Evolutionary conservation across 1,284 basidiomycete genomes (phyloP).

Genomic region (Ganoderma leucocontextum): DNA sequence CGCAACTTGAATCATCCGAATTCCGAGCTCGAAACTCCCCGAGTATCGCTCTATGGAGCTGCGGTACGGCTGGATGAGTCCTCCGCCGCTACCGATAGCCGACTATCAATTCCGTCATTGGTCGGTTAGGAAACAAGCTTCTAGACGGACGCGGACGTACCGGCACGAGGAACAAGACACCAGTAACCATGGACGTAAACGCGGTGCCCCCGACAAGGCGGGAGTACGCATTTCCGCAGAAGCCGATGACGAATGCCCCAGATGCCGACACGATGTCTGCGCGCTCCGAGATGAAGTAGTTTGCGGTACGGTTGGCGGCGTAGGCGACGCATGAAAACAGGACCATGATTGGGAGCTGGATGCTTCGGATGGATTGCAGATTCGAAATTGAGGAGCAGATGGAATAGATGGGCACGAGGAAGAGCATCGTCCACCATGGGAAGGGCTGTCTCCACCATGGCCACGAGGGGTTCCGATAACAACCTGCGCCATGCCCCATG

Average conservation of each 20-base stretch:
- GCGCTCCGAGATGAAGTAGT: conserved; percentile 50
- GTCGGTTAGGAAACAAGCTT: conserved; percentile 5
- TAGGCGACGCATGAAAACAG: conserved; percentile 81
- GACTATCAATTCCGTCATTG: conserved; percentile 54
- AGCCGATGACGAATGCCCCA: conserved; percentile 84
- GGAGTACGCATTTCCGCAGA: conserved; percentile 85
- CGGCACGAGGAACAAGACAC: conserved; percentile 85
- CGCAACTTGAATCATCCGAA: conserved; percentile 87
- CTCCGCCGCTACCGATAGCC: conserved; percentile 86
- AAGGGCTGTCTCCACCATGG: conserved; percentile 81
- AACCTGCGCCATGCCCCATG: conserved; percentile 53
- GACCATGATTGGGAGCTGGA: conserved; percentile 82
- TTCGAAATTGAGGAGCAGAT: conserved; percentile 81
- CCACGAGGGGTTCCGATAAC: conserved; percentile 75
- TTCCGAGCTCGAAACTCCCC: conserved; percentile 70
- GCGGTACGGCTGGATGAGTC: conserved; percentile 71
- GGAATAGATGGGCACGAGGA: conserved; percentile 85
- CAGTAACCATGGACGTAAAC: conserved; percentile 91
- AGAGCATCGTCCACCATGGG: conserved; percentile 80
- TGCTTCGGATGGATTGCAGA: conserved; percentile 73
- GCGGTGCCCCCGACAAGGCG: conserved; percentile 81
- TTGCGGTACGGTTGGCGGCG: conserved; percentile 63
- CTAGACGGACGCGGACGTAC: conserved; percentile 50
- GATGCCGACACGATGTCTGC: conserved; percentile 71
- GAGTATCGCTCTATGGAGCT: conserved; percentile 74